phyloP scores from a whole-genome alignment of 75 land plant genomes.

The Picea glauca region DNA sequence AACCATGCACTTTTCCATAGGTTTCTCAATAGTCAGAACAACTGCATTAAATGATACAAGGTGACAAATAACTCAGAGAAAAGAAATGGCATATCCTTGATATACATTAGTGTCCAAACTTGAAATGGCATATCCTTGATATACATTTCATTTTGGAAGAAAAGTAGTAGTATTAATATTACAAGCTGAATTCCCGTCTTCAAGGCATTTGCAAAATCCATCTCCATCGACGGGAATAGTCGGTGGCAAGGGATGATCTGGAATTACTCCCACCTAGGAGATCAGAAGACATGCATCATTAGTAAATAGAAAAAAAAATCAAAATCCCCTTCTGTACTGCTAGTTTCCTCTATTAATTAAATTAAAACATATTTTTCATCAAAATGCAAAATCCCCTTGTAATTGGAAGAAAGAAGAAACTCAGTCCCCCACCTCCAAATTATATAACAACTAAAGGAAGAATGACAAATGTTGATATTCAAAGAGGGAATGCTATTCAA shows the following conservation, averaged over 20 bases:
- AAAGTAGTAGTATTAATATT: constrained; percentile 34
- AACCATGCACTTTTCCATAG: too few species aligned
- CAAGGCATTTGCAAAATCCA: constrained; percentile 76
- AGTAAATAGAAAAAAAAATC: constrained; percentile 2
- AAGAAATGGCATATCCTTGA: neutral
- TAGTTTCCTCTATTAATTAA: neutral
- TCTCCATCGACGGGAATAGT: constrained; percentile 83
- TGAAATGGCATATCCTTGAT: neutral
- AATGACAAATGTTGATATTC: neutral
- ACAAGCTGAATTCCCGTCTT: constrained; percentile 63
- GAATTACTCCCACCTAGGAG: constrained; percentile 82
- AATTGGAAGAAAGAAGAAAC: neutral
- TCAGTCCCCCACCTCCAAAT: neutral
- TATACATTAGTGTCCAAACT: neutral
- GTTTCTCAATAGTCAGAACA: too few species aligned
- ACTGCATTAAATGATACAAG: too few species aligned
- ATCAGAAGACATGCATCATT: neutral
- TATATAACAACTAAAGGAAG: neutral
- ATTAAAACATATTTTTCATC: neutral
- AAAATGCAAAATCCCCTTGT: neutral
- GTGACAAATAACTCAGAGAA: too few species aligned
- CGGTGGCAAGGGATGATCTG: constrained; percentile 78
- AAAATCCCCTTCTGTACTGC: neutral
- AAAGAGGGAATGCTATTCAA: too few species aligned
- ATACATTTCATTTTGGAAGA: constrained; percentile 36